phyloP scores from a whole-genome alignment of 768 basidiomycete species.

The Nidularia sp. region DNA sequence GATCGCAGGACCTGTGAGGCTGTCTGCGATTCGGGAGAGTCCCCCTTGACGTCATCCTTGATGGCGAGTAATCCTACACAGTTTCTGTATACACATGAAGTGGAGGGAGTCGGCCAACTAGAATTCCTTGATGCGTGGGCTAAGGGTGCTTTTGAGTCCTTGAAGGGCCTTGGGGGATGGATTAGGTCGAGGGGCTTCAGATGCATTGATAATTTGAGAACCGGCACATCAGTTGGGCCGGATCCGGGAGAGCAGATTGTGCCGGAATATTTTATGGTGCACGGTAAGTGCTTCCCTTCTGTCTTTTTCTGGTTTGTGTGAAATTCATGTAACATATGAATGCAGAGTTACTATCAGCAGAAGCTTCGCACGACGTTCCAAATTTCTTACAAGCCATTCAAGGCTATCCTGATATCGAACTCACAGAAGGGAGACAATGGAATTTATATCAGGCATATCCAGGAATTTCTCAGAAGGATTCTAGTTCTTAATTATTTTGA shows the following conservation, averaged over 20 bases:
- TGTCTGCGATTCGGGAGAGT: conserved; percentile 26
- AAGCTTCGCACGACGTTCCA: too few relatives aligned
- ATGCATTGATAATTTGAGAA: neutral
- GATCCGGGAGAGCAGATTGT: conserved; percentile 22
- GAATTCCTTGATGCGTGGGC: conserved; percentile 13
- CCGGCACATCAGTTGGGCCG: neutral
- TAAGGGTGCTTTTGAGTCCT: conserved; percentile 7
- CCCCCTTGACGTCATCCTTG: conserved; percentile 24
- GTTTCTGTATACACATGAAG: conserved; percentile 25
- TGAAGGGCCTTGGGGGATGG: conserved; percentile 27
- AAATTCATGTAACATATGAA: conserved; percentile 1
- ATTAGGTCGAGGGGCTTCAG: conserved; percentile 31
- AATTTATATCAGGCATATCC: conserved; percentile 44
- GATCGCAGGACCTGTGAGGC: conserved; percentile 38
- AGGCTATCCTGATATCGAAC: too few relatives aligned
- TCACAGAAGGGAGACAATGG: conserved; percentile 28
- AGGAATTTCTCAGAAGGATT: conserved; percentile 37
- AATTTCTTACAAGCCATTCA: too few relatives aligned
- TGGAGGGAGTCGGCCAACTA: conserved; percentile 12
- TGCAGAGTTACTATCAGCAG: conserved; percentile 3
- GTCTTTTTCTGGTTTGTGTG: neutral
- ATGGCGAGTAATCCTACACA: conserved; percentile 22
- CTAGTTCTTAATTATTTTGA: neutral
- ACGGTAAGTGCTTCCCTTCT: conserved; percentile 22
- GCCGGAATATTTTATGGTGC: conserved; percentile 33